Percentiles rank a stretch among this genome's conserved stretches.
phyloP scores from a whole-genome alignment of 768 basidiomycete species.

The Sutorius australiensis region DNA sequence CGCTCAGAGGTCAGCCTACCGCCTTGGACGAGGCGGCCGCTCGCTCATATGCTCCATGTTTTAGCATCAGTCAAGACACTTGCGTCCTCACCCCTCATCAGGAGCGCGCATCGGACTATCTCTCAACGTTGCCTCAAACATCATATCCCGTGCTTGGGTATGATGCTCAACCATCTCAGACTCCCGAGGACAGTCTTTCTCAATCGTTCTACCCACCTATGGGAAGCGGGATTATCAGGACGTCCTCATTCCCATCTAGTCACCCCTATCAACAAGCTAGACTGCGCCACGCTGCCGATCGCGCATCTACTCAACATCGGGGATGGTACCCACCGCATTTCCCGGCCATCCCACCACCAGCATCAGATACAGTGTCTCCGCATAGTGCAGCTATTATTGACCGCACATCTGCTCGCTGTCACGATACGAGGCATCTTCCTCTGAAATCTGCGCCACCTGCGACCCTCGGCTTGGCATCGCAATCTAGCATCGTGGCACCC shows the following conservation, averaged over 20 bases:
- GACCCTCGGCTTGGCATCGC: neutral
- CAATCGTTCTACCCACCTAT: constrained; percentile 5
- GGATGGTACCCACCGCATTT: constrained; percentile 1
- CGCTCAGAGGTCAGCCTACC: constrained; percentile 13
- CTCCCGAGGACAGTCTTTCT: neutral
- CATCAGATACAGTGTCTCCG: neutral
- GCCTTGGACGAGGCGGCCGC: constrained; percentile 1
- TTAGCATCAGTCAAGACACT: constrained; percentile 11
- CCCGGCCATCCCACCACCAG: neutral
- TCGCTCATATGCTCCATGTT: constrained; percentile 7
- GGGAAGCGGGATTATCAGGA: constrained; percentile 5
- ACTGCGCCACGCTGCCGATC: constrained; percentile 14
- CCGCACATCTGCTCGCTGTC: neutral
- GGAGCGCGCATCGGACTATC: neutral
- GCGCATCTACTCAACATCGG: neutral
- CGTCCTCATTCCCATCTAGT: constrained; percentile 1
- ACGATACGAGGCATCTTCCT: neutral
- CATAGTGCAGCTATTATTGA: neutral
- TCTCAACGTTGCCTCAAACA: neutral
- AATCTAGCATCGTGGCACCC: neutral
- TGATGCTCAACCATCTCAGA: constrained; percentile 1
- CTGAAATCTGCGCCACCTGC: neutral
- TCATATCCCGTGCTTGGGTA: constrained; percentile 3
- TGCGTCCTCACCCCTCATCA: neutral
- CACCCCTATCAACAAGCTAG: constrained; percentile 18